These are phyloP conservation scores for Quercus lobata DNA, from an alignment of 331 rosid species.

Conservation along the genomic window DNA sequence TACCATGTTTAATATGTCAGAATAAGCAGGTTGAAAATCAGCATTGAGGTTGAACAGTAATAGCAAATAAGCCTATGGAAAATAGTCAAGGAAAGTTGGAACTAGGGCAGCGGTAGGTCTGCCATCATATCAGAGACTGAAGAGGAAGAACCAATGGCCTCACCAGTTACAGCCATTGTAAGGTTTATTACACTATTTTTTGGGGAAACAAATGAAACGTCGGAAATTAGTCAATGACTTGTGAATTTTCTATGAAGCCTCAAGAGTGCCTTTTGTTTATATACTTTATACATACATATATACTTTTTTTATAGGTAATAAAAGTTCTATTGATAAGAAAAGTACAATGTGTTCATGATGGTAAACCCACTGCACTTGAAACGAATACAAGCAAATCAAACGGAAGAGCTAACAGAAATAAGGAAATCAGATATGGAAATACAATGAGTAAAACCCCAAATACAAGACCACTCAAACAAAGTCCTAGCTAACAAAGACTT, in stretches of 20 bases:
- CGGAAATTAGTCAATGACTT: background rate
- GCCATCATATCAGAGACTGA: background rate
- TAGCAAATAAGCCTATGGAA: background rate
- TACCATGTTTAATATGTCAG: background rate
- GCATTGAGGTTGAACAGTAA: background rate
- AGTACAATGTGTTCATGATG: no score
- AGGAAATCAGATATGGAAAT: no score
- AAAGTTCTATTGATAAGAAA: no score
- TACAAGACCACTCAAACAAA: no score
- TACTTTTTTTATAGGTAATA: no score
- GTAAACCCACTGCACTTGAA: no score
- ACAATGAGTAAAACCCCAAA: no score
- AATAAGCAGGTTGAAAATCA: background rate
- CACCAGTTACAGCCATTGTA: background rate
- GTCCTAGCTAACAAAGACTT: no score
- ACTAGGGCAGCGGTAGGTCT: background rate
- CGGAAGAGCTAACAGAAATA: no score
- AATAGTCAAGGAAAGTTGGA: background rate
- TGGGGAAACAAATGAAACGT: background rate
- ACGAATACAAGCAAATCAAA: no score
- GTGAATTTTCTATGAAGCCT: background rate
- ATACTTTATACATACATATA: background rate
- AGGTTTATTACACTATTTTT: background rate
- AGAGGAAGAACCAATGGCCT: constrained; percentile 1
- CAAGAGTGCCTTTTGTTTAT: background rate